Conservation (phyloP, 495 filamentous ascomycete genomes). For the Sphaerosporella brunnea region DNA sequence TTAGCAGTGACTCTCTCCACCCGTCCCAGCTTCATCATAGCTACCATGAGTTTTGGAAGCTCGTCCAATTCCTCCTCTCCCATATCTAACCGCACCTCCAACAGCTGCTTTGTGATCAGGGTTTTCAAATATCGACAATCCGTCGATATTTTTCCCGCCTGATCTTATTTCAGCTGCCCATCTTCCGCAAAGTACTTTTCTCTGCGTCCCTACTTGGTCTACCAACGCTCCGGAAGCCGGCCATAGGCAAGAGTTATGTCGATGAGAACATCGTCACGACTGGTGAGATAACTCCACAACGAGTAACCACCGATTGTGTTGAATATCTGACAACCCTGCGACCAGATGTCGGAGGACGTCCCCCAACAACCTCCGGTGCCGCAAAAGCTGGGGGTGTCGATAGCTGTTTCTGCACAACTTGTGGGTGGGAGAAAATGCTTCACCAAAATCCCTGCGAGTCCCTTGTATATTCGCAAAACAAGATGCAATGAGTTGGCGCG, state of each 20-base stretch:
- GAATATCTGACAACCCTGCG: conserved; percentile 2
- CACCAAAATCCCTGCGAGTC: conserved; percentile 5
- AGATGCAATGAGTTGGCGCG: too few relatives aligned
- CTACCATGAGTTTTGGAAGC: background rate
- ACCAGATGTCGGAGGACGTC: conserved; percentile 5
- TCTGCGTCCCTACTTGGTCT: background rate
- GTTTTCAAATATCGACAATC: background rate
- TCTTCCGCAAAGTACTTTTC: background rate
- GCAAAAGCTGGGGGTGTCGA: background rate
- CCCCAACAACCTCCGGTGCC: background rate
- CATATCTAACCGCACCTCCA: background rate
- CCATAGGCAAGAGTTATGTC: conserved; percentile 6
- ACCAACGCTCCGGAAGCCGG: conserved; percentile 4
- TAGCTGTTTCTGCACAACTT: background rate
- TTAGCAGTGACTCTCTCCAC: background rate
- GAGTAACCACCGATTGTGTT: background rate
- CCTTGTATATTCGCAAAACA: background rate
- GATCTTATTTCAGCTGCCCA: background rate
- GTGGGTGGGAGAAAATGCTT: background rate
- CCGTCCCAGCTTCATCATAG: background rate
- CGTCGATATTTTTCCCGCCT: background rate
- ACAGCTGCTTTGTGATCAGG: background rate
- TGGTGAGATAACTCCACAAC: background rate
- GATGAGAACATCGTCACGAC: background rate
- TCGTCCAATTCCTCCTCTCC: background rate